Conservation (phyloP, 768 basidiomycete species). For the Saitozyma podzolica region DNA sequence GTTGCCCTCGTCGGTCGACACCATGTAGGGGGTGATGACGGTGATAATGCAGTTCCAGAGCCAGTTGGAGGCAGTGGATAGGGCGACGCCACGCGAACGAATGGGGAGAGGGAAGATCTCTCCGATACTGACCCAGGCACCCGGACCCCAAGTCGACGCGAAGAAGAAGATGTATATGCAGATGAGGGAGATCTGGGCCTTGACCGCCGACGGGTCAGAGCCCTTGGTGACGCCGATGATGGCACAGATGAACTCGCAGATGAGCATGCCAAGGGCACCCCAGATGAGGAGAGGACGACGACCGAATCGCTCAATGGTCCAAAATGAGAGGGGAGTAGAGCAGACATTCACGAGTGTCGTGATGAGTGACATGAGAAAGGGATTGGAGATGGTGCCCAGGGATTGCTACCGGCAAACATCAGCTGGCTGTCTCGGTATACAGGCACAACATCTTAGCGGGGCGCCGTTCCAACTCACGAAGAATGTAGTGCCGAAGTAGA, state of each 20-base stretch:
- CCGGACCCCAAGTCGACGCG: slow-evolving; percentile 51
- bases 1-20: slow-evolving; percentile 43
- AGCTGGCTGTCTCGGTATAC: background rate
- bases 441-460: background rate
- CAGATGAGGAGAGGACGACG: slow-evolving; percentile 75
- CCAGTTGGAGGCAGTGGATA: slow-evolving; percentile 66
- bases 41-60: slow-evolving; percentile 53
- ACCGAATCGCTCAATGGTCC: slow-evolving; percentile 76
- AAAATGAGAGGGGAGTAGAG: slow-evolving; percentile 78
- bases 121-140: slow-evolving; percentile 52
- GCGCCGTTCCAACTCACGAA: slow-evolving; percentile 1
- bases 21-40: slow-evolving; percentile 52
- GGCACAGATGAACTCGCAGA: slow-evolving; percentile 81
- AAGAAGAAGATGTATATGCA: slow-evolving; percentile 53
- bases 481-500: slow-evolving; percentile 54
- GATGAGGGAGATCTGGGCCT: slow-evolving; percentile 52
- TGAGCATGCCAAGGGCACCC: slow-evolving; percentile 76
- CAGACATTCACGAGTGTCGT: slow-evolving; percentile 56
- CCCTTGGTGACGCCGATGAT: slow-evolving; percentile 55
- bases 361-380: slow-evolving; percentile 52
- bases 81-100: slow-evolving; percentile 64
- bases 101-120: slow-evolving; percentile 53
- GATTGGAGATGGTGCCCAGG: slow-evolving; percentile 41
- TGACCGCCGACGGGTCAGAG: slow-evolving; percentile 33
- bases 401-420: slow-evolving; percentile 59